A percentile compares a stretch with the other conserved stretches of the same genome.
phyloP scores from a whole-genome alignment of 441 rosid genomes.

The Viola pubescens region DNA sequence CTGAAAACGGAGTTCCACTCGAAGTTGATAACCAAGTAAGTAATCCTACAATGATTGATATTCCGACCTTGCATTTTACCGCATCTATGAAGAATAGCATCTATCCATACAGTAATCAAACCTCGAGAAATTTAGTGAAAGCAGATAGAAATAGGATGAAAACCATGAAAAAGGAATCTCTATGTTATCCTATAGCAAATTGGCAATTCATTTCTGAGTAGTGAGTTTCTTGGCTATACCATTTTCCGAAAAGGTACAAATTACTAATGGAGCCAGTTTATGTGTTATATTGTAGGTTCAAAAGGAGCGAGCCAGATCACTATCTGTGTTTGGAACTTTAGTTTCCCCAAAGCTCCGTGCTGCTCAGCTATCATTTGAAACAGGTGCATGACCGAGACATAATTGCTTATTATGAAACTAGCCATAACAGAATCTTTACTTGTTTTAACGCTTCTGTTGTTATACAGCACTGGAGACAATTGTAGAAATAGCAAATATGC shows the following conservation, averaged over 20 bases:
- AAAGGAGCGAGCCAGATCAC: constrained; percentile 55
- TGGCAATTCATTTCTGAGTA: not conserved
- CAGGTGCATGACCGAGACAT: constrained; percentile 39
- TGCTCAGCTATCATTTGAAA: constrained; percentile 78
- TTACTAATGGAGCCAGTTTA: not conserved
- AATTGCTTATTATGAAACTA: constrained; percentile 4
- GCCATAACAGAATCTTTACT: not conserved
- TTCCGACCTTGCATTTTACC: not conserved
- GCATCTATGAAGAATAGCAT: not conserved
- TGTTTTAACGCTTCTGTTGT: not conserved
- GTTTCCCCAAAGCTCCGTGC: constrained; percentile 86
- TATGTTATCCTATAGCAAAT: too few relatives aligned
- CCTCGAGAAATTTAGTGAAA: not conserved
- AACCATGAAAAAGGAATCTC: not conserved
- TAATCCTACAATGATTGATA: not conserved
- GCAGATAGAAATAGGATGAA: not conserved
- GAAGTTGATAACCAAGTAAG: constrained; percentile 44
- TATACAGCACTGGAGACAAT: constrained; percentile 67
- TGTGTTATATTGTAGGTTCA: constrained; percentile 39
- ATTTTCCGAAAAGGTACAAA: not conserved
- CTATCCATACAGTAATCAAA: not conserved
- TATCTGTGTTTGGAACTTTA: constrained; percentile 72
- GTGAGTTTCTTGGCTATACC: not conserved
- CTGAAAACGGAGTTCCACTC: constrained; percentile 16
- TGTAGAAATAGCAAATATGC: constrained; percentile 71